Percentiles rank a stretch among this genome's conserved stretches.
Evolutionary conservation across 163 green algal species (phyloP).

Genomic region (Scenedesmus sp.): DNA sequence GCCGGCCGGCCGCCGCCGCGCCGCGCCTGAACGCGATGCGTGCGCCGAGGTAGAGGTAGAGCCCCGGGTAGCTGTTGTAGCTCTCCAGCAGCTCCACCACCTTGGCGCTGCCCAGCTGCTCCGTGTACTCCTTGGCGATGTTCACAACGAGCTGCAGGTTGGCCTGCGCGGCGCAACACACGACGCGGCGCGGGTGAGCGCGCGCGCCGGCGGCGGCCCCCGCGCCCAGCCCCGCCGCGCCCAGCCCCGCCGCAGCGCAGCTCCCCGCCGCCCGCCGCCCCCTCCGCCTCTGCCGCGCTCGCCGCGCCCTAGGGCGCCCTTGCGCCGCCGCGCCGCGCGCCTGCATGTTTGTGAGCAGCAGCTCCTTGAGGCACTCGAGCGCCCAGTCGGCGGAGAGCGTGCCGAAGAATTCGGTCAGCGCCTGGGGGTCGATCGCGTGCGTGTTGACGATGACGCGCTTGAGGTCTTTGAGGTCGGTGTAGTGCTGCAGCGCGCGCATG

Average conservation of each 20-base stretch:
- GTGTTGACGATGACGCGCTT: slow-evolving; percentile 95
- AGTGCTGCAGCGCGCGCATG: slow-evolving; percentile 98
- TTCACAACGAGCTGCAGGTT: slow-evolving; percentile 97
- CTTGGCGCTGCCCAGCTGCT: slow-evolving; percentile 83
- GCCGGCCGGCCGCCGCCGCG: no score
- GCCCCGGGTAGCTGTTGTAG: slow-evolving; percentile 91
- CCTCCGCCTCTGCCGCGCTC: no score
- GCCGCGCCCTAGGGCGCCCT: no score
- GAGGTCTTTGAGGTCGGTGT: slow-evolving; percentile 98
- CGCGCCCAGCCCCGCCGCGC: no score
- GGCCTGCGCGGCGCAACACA: slow-evolving; percentile 62
- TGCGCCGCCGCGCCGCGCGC: no score
- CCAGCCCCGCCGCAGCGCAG: no score
- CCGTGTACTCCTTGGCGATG: slow-evolving; percentile 98
- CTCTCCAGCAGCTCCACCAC: slow-evolving; percentile 90
- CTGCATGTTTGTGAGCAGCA: slow-evolving; percentile 84
- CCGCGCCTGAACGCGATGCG: slow-evolving; percentile 91
- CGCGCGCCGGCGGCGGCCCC: no score
- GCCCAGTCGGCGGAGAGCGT: slow-evolving; percentile 95
- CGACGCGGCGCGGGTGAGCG: no score
- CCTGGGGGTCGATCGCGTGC: slow-evolving; percentile 93
- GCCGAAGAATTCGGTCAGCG: slow-evolving; percentile 97
- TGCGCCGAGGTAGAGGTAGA: slow-evolving; percentile 97
- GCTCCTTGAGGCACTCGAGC: slow-evolving; percentile 96
- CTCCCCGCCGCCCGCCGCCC: no score